Evolutionary conservation across 768 basidiomycete species (phyloP).

Genomic region (Suillus paluster): DNA sequence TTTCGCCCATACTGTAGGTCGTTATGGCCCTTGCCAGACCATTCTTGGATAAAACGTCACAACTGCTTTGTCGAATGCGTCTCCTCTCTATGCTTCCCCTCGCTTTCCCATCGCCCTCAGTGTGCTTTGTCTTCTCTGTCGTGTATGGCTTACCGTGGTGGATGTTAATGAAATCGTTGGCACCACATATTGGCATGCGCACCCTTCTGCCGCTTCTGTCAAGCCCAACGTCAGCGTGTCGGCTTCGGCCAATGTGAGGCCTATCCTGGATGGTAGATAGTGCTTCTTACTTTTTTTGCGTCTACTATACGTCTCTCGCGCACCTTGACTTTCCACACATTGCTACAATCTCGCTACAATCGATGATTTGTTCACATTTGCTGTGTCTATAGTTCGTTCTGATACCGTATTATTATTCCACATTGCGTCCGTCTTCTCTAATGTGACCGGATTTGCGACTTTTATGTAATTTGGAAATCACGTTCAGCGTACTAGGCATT

Average conservation of each 20-base stretch:
- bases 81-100: not conserved
- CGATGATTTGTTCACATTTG: not conserved
- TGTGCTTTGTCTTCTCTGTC: not conserved
- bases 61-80: not conserved
- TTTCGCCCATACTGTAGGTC: slow-evolving; percentile 24
- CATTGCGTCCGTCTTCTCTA: not conserved
- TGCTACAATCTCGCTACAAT: not conserved
- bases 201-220: not conserved
- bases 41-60: slow-evolving; percentile 20
- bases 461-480: too few relatives aligned
- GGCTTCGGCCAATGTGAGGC: slow-evolving; percentile 10
- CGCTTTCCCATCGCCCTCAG: slow-evolving; percentile 3
- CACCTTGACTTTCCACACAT: slow-evolving; percentile 3
- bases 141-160: slow-evolving; percentile 8
- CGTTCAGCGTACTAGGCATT: too few relatives aligned
- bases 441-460: not conserved
- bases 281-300: not conserved
- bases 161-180: not conserved
- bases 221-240: not conserved
- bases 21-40: slow-evolving; percentile 20
- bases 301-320: not conserved
- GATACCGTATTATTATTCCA: not conserved
- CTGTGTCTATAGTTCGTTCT: not conserved
- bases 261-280: not conserved
- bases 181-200: not conserved